phyloP scores from a whole-genome alignment of 805 yeast genomes.

The Candida corydali region DNA sequence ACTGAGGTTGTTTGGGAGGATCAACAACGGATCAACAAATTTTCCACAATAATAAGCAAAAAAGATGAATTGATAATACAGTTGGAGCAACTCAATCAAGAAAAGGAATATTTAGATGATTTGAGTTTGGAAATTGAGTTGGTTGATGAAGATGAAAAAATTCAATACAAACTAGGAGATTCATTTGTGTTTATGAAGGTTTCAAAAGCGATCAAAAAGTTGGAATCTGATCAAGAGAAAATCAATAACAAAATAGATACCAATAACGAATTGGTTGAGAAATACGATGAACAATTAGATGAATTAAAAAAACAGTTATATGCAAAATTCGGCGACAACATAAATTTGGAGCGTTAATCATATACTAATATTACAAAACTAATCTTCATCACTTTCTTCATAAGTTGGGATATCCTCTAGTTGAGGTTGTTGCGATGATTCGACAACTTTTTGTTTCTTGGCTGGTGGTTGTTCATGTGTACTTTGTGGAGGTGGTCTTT shows the following conservation, averaged over 20 bases:
- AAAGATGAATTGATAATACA: conserved; percentile 55
- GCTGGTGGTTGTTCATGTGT: conserved; percentile 4
- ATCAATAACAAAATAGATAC: conserved; percentile 48
- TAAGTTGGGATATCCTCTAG: conserved; percentile 31
- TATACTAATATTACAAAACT: neutral
- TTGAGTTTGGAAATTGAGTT: conserved; percentile 81
- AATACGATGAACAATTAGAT: conserved; percentile 50
- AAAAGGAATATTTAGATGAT: conserved; percentile 87
- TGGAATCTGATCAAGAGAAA: conserved; percentile 58
- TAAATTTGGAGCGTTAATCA: conserved; percentile 66
- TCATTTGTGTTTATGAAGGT: conserved; percentile 69
- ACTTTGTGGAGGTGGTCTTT: conserved; percentile 1
- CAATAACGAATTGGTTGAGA: conserved; percentile 45
- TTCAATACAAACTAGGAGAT: conserved; percentile 81
- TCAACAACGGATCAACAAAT: conserved; percentile 84
- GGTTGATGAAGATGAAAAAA: conserved; percentile 65
- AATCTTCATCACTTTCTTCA: conserved; percentile 36
- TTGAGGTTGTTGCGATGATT: conserved; percentile 5
- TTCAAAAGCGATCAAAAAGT: conserved; percentile 57
- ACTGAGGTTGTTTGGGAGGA: conserved; percentile 75
- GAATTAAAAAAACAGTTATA: conserved; percentile 71
- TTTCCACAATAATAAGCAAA: conserved; percentile 74
- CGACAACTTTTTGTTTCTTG: conserved; percentile 8
- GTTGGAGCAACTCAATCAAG: conserved; percentile 50
- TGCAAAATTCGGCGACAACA: conserved; percentile 84